Evolutionary conservation across 129 eudicot genomes (phyloP).

Genomic region (Daucus carota): DH1_v3.0 NC_030383.2:497501-498000

Average conservation of each 20-base stretch:
- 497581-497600: slow-evolving; percentile 48
- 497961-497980: no score
- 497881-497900: background rate
- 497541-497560: slow-evolving; percentile 57
- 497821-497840: slow-evolving; percentile 45
- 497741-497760: background rate
- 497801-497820: slow-evolving; percentile 48
- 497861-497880: slow-evolving; percentile 17
- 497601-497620: slow-evolving; percentile 9
- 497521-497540: slow-evolving; percentile 48
- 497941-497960: no score
- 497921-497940: no score
- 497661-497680: slow-evolving; percentile 66
- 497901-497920: slow-evolving; percentile 1
- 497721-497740: slow-evolving; percentile 31
- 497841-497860: slow-evolving; percentile 34
- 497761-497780: slow-evolving; percentile 23
- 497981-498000: no score
- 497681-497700: slow-evolving; percentile 76
- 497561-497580: slow-evolving; percentile 24
- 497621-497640: background rate
- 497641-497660: slow-evolving; percentile 14
- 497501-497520: slow-evolving; percentile 78
- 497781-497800: slow-evolving; percentile 18
- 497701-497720: slow-evolving; percentile 60